Base-by-base conservation (phyloP, 495 filamentous ascomycete species). In the Bombardia bombarda region DNA sequence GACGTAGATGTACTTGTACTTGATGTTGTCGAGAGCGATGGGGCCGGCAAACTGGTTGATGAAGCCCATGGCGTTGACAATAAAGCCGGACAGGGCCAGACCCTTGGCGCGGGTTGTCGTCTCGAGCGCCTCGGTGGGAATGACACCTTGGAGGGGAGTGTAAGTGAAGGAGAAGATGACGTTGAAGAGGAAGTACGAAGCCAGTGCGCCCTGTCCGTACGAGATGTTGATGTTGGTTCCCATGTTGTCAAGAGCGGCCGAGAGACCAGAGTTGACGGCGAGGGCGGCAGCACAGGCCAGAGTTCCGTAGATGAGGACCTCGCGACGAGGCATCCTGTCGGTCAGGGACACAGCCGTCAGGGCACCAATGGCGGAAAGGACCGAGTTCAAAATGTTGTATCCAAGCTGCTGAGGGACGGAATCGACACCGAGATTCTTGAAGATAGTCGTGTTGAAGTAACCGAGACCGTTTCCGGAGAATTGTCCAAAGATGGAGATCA, bases 91-190 rank as follows among this genome's bases (percentile, higher is more conserved):
- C n/a, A 58, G 52, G 12, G 72, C 70, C 19, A 74, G 55, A 39
- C 72, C 72, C 55, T 73, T 75, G 44, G 70, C 70, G 34, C 72
- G 62, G 21, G 61, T 69, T 5, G 68, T 70, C 10, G 67, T 74
- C 51, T 73, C 68, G 20, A 74, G 62, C 20, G 71, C 67, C 35
- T 79, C 69, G 19, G 72, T 67, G 20, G 79, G 78, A 42, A 82
- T 80, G 18, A 78, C 69, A 43, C 69, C 72, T 18, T 78, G 66
- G 20, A 82, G 66, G 9, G 78, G 77, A 13, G 76, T 81, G 61
- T 74, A 79, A 10, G 70, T 76, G 45, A 79, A 70, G 7, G 70
- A 74, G 52, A 78, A 81, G 53, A 77, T 70, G 33, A 77, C 66
- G 45, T 80, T 77, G 59, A 80, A 81, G 3, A 82, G 55, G 52